phyloP scores from a whole-genome alignment of 2,329 filamentous ascomycete species.

The Zymoseptoria brevis region DNA sequence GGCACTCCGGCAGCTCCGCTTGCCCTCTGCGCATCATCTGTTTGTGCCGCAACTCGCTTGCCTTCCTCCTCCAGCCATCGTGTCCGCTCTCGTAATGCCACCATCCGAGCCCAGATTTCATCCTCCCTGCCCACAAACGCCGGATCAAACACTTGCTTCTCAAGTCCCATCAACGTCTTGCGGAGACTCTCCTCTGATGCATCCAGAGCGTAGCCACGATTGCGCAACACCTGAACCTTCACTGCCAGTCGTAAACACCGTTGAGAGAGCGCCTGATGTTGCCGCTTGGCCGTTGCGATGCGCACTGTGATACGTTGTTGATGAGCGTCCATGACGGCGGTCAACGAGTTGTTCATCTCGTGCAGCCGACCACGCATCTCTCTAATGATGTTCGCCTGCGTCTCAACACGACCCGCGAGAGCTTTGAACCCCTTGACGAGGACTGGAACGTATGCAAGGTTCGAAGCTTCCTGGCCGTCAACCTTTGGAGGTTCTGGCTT shows the following conservation, averaged over 20 bases:
- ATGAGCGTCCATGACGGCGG: slow-evolving; percentile 65
- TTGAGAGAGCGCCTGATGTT: slow-evolving; percentile 64
- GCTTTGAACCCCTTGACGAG: slow-evolving; percentile 66
- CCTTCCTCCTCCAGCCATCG: slow-evolving; percentile 66
- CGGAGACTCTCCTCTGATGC: slow-evolving; percentile 71
- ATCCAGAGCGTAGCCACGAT: slow-evolving; percentile 72
- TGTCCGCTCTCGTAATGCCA: slow-evolving; percentile 64
- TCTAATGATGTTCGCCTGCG: slow-evolving; percentile 61
- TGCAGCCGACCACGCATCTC: slow-evolving; percentile 66
- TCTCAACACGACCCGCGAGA: slow-evolving; percentile 62
- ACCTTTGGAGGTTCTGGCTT: slow-evolving; percentile 51
- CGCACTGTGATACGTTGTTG: slow-evolving; percentile 69
- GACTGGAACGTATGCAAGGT: slow-evolving; percentile 62
- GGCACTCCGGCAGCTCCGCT: slow-evolving; percentile 49
- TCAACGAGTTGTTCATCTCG: slow-evolving; percentile 68
- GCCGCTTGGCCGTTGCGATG: slow-evolving; percentile 62
- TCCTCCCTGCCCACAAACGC: slow-evolving; percentile 67
- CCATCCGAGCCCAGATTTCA: slow-evolving; percentile 77
- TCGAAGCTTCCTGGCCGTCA: slow-evolving; percentile 31
- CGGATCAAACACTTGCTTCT: slow-evolving; percentile 65
- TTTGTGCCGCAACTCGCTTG: slow-evolving; percentile 52
- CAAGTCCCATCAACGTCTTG: slow-evolving; percentile 60
- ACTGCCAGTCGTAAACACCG: slow-evolving; percentile 67
- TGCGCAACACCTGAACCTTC: slow-evolving; percentile 71
- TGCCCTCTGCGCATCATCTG: slow-evolving; percentile 35